Base-by-base conservation (phyloP, 805 yeast genomes). In the Wickerhamomyces xylosicus region DNA sequence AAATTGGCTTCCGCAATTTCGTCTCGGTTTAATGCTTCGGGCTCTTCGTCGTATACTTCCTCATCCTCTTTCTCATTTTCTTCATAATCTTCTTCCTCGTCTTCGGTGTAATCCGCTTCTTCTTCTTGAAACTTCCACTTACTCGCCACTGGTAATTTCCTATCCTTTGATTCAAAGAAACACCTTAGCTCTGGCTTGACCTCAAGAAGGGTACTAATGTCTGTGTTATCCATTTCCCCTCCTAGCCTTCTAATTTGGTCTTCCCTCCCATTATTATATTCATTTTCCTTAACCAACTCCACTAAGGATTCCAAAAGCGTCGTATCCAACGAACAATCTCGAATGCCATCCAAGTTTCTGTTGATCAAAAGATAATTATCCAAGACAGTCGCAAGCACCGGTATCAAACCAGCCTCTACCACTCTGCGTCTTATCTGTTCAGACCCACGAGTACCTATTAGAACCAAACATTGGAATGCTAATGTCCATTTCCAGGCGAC, bases 401-500 rank as follows among this genome's bases (percentile, higher is more conserved):
- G 96, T 31, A 92, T 72, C 44, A 87, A 78, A 4, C 97, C 97
- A 2, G 97, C 95, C 45, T 83, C 79, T 9, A 87, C 96, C 7
- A 92, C 84, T 50, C 87, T 77, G 48, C 80, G 78, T 37, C 98
- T 69, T 36, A 89, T 85, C 38, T 67, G 64, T 58, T 89, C 97
- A 2, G 94, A 78, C 19, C 98, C 98, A 48, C 97, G 71, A 1
- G 97, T 87, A 13, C 97, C 96, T 16, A 90, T 77, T 40, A 86
- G 70, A 1, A 90, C 95, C 40, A 90, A 64, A 56, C 97, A 89
- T 63, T 90, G 98, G 54, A 92, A 78, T 0, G 97, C 85, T 39
- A 90, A 64, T 5, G 95, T 85, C 98, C 98, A 90, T 63, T 90
- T 90, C 96, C 96, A 90, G 0, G 95, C 89, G n/a, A 82, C 67